A percentile compares a stretch with the other conserved stretches of the same genome.
These are phyloP conservation scores for Echinosophora koreensis DNA, from an alignment of 306 rosid species.

Conservation along the genomic window DNA sequence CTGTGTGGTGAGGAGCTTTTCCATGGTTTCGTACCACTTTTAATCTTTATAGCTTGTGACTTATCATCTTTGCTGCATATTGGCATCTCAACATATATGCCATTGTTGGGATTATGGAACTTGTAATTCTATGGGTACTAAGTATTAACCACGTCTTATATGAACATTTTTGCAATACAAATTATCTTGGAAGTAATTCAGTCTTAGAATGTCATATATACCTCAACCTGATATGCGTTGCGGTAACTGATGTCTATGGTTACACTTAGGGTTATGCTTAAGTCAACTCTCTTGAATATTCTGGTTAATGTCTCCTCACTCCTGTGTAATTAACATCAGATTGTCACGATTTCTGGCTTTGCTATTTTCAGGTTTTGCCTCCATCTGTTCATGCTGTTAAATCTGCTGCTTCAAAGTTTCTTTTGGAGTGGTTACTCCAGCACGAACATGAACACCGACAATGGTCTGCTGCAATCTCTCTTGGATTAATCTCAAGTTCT, in stretches of 20 bases:
- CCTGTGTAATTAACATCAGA: conserved; percentile 16
- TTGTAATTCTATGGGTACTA: conserved; percentile 32
- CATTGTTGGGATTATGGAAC: conserved; percentile 28
- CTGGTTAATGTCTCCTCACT: conserved; percentile 16
- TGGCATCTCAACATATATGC: conserved; percentile 35
- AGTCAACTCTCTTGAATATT: conserved; percentile 35
- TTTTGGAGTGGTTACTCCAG: conserved; percentile 91
- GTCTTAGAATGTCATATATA: conserved; percentile 30
- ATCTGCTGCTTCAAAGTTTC: conserved; percentile 91
- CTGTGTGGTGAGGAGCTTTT: conserved; percentile 72
- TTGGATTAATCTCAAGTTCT: conserved; percentile 89
- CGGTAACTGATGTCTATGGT: conserved; percentile 20
- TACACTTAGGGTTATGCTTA: conserved; percentile 35
- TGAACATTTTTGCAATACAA: conserved; percentile 37
- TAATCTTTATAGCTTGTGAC: conserved; percentile 36
- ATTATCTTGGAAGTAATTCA: conserved; percentile 42
- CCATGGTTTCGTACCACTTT: conserved; percentile 34
- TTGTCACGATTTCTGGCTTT: conserved; percentile 34
- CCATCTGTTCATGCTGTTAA: conserved; percentile 84
- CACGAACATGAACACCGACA: conserved; percentile 89
- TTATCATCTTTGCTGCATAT: conserved; percentile 28
- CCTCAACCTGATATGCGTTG: conserved; percentile 18
- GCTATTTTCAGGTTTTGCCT: conserved; percentile 77
- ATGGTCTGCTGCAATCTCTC: conserved; percentile 95
- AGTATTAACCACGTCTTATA: conserved; percentile 13